Evolutionary conservation across 108 stramenopile species (phyloP), one percentile per base, ranked within the genome.

Genomic region (Skeletonema potamos): DNA sequence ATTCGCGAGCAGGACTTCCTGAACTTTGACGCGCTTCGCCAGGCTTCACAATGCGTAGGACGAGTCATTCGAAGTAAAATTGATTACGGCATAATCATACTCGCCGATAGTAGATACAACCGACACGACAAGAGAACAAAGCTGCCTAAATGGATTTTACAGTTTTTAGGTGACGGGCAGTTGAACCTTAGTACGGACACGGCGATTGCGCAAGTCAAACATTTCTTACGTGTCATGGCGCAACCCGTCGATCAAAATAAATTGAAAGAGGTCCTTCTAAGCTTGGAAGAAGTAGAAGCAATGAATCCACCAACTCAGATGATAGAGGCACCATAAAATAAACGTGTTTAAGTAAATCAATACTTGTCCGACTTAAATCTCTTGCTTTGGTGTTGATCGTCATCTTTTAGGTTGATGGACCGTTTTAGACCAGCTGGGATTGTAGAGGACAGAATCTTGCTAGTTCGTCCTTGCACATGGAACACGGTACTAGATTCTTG

Each of bases 1-100:
- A 97, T 97, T 68, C 89, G 95, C 54, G 97, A 97, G 67, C 89
- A 89, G 28, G 99, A 99, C 66, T 99, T 98, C 83, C 76, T 99
- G 22, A 98, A 97, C 44, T 98, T 98, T 82, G 97, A 98, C 77
- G 97, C 97, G 6, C 82, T 98, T 32, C 87, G 97, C 10, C 95
- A 98, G 79, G 86, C 96, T 9, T 85, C 89, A 0, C 97, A 98
- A 78, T 98, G 97, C 62, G 95, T 98, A 24, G 97, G 97, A 2
- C 85, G 97, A 5, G 97, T 98, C 60, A 96, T 98, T 71, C 87
- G 97, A 39, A 92, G 90, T 72, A 98, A 98, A 82, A 91, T 90
- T 24, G 97, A 98, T 68, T 98, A 98, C 59, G 97, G 97, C 20
- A 82, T 98, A 15, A 97, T 98, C 94, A 92, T 98, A 22, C 89